Conservation (phyloP, 352 stramenopile genomes). For the Phytophthora sojae region DNA sequence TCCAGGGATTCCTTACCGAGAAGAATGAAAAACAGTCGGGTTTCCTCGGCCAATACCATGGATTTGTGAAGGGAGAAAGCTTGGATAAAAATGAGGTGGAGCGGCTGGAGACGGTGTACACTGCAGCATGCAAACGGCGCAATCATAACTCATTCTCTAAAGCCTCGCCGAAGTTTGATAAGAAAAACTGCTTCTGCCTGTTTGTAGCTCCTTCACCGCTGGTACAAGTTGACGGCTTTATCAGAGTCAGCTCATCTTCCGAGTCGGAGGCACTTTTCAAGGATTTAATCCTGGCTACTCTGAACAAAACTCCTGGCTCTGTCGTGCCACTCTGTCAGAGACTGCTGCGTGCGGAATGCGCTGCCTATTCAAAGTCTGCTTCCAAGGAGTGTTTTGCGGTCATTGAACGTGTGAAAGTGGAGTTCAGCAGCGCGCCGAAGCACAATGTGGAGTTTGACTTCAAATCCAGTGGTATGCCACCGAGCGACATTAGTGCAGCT, state of each 20-base stretch:
- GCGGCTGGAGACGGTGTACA: conserved; percentile 46
- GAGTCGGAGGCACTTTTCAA: conserved; percentile 47
- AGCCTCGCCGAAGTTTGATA: conserved; percentile 31
- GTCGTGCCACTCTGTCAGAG: conserved; percentile 45
- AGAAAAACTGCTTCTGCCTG: conserved; percentile 55
- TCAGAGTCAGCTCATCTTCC: conserved; percentile 34
- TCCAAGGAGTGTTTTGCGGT: conserved; percentile 52
- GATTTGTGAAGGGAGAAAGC: conserved; percentile 45
- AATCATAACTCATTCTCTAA: neutral
- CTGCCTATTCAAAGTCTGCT: conserved; percentile 42
- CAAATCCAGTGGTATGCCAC: conserved; percentile 15
- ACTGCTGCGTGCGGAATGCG: conserved; percentile 47
- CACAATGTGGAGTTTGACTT: conserved; percentile 34
- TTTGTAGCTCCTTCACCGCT: conserved; percentile 53
- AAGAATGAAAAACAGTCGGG: conserved; percentile 45
- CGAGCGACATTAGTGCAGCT: conserved; percentile 9
- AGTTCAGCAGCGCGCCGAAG: conserved; percentile 30
- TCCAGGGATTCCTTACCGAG: conserved; percentile 43
- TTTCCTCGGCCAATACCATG: conserved; percentile 72
- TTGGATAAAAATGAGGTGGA: conserved; percentile 42
- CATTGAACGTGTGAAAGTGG: conserved; percentile 41
- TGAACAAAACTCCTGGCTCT: conserved; percentile 17
- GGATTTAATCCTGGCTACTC: conserved; percentile 24
- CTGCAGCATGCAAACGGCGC: conserved; percentile 22
- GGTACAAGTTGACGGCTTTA: conserved; percentile 48